Evolutionary conservation across 2,329 filamentous ascomycete genomes (phyloP), one percentile per base, ranked within the genome.

Genomic region (Fusarium sp.): DNA sequence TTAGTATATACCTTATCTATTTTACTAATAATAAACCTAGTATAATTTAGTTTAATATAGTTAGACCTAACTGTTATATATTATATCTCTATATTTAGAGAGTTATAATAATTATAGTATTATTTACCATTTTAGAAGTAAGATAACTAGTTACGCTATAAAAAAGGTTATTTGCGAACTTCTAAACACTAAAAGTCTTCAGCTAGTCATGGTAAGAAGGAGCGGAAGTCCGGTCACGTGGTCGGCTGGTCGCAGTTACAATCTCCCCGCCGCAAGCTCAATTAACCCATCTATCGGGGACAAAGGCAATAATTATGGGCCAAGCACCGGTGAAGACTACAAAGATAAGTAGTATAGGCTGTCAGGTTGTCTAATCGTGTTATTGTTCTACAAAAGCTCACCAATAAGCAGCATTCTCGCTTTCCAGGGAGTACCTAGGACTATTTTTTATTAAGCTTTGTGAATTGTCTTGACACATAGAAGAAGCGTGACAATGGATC

Each of bases 311-410:
- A 1, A 35, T 20, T n/a, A 15, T 50, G 17, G 13, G 47, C 17
- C 6, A 4, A 8, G 12, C 13, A 11, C 31, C 22, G 31, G n/a
- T 3, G 25, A 36, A 25, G 2, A 4, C 17, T 15, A 20, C 22
- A 9, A 29, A n/a, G 29, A 49, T 33, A 31, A 7, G 45, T 22
- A 22, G 8, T 22, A 11, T 22, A 10, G n/a, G 10, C 8, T 22
- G 14, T 15, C 10, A 22, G 38, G 10, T 5, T 22, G 5, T 20
- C 3, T 29, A 11, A 31, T 47, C 15, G 3, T 3, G 3, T 4
- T 29, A 3, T 15, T 7, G 1, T 10, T 20, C 11, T 7, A 7
- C 2, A n/a, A 4, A 7, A 4, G 2, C 10, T 12, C 9, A 1
- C 4, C 14, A n/a, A 49, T 22, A 49, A 22, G 14, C 15, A 49